phyloP scores from a whole-genome alignment of 2,329 filamentous ascomycete species.

The Fusarium verrucosum region DNA sequence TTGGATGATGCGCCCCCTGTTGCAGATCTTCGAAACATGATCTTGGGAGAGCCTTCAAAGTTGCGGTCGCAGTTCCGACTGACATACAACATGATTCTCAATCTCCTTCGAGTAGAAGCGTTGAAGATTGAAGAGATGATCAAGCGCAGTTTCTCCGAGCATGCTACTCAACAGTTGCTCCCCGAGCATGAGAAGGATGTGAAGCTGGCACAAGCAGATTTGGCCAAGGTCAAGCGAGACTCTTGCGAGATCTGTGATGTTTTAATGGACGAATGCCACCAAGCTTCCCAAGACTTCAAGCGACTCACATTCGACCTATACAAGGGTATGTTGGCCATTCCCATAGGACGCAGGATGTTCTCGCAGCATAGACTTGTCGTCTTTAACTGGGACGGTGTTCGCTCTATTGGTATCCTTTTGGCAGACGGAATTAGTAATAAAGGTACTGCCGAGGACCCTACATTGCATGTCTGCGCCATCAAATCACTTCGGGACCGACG shows the following conservation, averaged over 20 bases:
- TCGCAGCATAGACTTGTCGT: slow-evolving; percentile 79
- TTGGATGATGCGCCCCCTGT: slow-evolving; percentile 90
- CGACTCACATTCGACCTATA: slow-evolving; percentile 84
- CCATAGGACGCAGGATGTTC: slow-evolving; percentile 83
- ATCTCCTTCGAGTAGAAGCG: slow-evolving; percentile 91
- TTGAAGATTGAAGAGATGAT: slow-evolving; percentile 99
- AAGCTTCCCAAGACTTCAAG: slow-evolving; percentile 81
- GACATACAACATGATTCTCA: slow-evolving; percentile 99
- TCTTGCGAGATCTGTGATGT: slow-evolving; percentile 82
- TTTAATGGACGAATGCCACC: slow-evolving; percentile 82
- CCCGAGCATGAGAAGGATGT: slow-evolving; percentile 97
- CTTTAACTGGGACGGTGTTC: slow-evolving; percentile 84
- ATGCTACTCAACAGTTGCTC: slow-evolving; percentile 91
- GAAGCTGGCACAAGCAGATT: slow-evolving; percentile 87
- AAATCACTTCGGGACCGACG: slow-evolving; percentile 72
- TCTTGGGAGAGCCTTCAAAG: slow-evolving; percentile 94
- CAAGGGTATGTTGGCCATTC: slow-evolving; percentile 78
- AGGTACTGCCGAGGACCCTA: slow-evolving; percentile 65
- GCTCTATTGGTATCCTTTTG: slow-evolving; percentile 82
- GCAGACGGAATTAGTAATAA: slow-evolving; percentile 77
- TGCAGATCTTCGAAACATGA: slow-evolving; percentile 87
- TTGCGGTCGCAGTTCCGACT: slow-evolving; percentile 94
- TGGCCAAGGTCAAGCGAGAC: slow-evolving; percentile 89
- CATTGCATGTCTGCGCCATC: slow-evolving; percentile 81
- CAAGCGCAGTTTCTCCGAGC: slow-evolving; percentile 98